These are phyloP conservation scores for Cylindrotheca fusiformis DNA, from an alignment of 108 stramenopile genomes.

Conservation along the genomic window DNA sequence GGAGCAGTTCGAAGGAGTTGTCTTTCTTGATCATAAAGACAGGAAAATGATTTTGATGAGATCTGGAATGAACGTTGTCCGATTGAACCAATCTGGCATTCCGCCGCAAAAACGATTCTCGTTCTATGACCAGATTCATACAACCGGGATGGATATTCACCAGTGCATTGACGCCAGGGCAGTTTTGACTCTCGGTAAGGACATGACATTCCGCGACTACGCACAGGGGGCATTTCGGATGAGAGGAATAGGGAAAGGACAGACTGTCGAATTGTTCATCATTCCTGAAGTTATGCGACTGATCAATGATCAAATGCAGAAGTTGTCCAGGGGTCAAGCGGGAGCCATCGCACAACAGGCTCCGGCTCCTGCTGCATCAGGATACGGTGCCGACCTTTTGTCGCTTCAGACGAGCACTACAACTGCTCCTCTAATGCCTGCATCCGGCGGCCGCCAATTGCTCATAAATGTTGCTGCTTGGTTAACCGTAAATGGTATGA, in stretches of 20 bases:
- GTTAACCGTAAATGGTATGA: conserved; percentile 98
- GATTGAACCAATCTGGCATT: conserved; percentile 86
- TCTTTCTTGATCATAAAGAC: conserved; percentile 92
- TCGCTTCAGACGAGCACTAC: conserved; percentile 39
- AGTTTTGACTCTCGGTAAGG: conserved; percentile 93
- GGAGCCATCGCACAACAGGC: conserved; percentile 17
- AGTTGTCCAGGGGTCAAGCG: conserved; percentile 36
- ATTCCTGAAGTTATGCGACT: conserved; percentile 89
- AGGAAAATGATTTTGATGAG: conserved; percentile 93
- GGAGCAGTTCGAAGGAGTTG: conserved; percentile 87
- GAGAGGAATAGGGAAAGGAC: conserved; percentile 94
- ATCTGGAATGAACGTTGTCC: conserved; percentile 77
- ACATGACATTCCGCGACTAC: conserved; percentile 97
- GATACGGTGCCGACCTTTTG: conserved; percentile 58
- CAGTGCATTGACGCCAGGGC: conserved; percentile 91
- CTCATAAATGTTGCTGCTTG: conserved; percentile 95
- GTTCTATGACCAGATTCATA: conserved; percentile 97
- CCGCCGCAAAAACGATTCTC: conserved; percentile 87
- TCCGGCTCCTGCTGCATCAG: conserved; percentile 18
- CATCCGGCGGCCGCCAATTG: conserved; percentile 39
- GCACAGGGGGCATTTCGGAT: conserved; percentile 97
- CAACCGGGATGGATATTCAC: conserved; percentile 98
- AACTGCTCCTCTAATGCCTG: conserved; percentile 4
- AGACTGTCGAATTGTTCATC: conserved; percentile 88
- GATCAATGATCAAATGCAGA: conserved; percentile 67